Conservation (phyloP, 805 yeast species). For the Vanderwaltozyma polyspora region DNA sequence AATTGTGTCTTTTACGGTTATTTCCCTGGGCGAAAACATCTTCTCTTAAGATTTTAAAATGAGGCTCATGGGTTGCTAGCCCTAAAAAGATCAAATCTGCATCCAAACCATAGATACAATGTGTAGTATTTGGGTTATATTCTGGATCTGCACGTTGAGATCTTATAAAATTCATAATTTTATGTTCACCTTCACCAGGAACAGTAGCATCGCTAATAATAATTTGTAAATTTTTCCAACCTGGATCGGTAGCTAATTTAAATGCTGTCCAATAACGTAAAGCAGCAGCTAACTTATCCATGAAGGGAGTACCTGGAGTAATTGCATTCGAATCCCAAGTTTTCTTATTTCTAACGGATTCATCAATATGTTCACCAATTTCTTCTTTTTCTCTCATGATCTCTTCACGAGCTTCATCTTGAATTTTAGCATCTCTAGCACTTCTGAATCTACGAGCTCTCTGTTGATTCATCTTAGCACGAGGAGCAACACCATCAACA, state of each 20-base stretch:
- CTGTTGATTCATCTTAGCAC: slow-evolving; percentile 97
- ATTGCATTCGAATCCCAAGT: slow-evolving; percentile 94
- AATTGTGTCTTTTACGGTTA: slow-evolving; percentile 16
- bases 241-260: slow-evolving; percentile 80
- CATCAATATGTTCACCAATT: slow-evolving; percentile 60
- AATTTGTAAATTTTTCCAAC: slow-evolving; percentile 83
- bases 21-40: slow-evolving; percentile 84
- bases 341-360: slow-evolving; percentile 57
- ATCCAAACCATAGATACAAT: slow-evolving; percentile 93
- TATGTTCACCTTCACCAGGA: slow-evolving; percentile 99
- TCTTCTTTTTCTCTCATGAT: slow-evolving; percentile 23
- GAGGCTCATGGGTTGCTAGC: slow-evolving; percentile 96
- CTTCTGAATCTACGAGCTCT: slow-evolving; percentile 86
- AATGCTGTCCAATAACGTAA: slow-evolving; percentile 87
- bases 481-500: slow-evolving; percentile 97
- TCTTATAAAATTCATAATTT: slow-evolving; percentile 90
- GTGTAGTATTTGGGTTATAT: slow-evolving; percentile 88
- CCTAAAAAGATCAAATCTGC: slow-evolving; percentile 96
- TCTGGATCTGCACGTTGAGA: slow-evolving; percentile 78
- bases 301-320: slow-evolving; percentile 98
- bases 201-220: slow-evolving; percentile 92
- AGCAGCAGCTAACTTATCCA: slow-evolving; percentile 78
- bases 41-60: slow-evolving; percentile 85
- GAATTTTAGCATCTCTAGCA: slow-evolving; percentile 80
- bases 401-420: slow-evolving; percentile 56